These are phyloP conservation scores for Mycogone perniciosa DNA, from an alignment of 2,329 filamentous ascomycete species.

Conservation along the genomic window DNA sequence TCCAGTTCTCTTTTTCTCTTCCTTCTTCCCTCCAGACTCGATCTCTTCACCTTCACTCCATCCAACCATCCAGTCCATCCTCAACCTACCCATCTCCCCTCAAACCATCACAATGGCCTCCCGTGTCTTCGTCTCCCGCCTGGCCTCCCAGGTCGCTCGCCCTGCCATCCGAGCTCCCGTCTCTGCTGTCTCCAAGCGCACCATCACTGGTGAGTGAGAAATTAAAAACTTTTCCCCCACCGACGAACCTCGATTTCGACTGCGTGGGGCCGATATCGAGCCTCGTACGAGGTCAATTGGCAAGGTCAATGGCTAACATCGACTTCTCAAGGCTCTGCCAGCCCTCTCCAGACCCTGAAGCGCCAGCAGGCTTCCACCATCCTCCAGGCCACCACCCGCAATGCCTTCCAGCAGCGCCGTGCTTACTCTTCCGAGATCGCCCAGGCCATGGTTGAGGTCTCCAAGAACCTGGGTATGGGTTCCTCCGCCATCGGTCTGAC, in stretches of 20 bases:
- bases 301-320: slow-evolving; percentile 27
- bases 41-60: slow-evolving; percentile 26
- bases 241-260: slow-evolving; percentile 2
- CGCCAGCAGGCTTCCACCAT: slow-evolving; percentile 63
- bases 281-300: slow-evolving; percentile 27
- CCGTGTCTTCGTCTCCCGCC: slow-evolving; percentile 70
- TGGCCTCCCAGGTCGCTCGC: slow-evolving; percentile 71
- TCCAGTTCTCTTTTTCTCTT: slow-evolving; percentile 29
- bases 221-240: slow-evolving; percentile 25
- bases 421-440: slow-evolving; percentile 85
- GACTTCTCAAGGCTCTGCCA: slow-evolving; percentile 43
- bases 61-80: slow-evolving; percentile 25
- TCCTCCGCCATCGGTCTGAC: slow-evolving; percentile 86
- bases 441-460: slow-evolving; percentile 82
- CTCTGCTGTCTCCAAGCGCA: slow-evolving; percentile 64
- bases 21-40: slow-evolving; percentile 24
- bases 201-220: slow-evolving; percentile 60
- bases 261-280: slow-evolving; percentile 18
- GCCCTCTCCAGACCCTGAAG: slow-evolving; percentile 68
- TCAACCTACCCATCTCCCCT: slow-evolving; percentile 20
- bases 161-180: slow-evolving; percentile 62
- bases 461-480: slow-evolving; percentile 87
- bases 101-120: slow-evolving; percentile 70
- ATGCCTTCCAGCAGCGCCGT: slow-evolving; percentile 62
- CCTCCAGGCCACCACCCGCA: slow-evolving; percentile 59